Conservation (phyloP, 2,329 filamentous ascomycete species). For the Thielaviopsis punctulata region DNA sequence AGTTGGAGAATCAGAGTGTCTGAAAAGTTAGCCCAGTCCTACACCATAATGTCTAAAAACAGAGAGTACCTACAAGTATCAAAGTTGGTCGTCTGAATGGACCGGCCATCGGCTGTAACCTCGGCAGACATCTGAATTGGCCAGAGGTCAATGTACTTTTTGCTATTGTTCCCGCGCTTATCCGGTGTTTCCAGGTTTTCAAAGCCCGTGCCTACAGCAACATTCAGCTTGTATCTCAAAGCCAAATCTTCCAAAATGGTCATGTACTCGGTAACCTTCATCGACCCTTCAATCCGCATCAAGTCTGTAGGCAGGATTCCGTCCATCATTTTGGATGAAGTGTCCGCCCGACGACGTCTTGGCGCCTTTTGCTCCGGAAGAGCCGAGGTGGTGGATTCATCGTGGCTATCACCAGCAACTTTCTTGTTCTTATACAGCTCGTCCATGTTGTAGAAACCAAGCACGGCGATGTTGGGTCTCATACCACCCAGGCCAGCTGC, state of each 20-base stretch:
- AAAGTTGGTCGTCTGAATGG: slow-evolving; percentile 70
- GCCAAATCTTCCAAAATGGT: slow-evolving; percentile 71
- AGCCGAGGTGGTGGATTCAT: slow-evolving; percentile 18
- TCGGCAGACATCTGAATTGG: slow-evolving; percentile 89
- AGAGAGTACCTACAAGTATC: slow-evolving; percentile 52
- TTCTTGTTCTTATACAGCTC: slow-evolving; percentile 39
- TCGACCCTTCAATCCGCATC: slow-evolving; percentile 49
- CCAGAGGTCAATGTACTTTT: slow-evolving; percentile 77
- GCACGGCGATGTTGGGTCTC: slow-evolving; percentile 71
- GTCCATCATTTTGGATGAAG: slow-evolving; percentile 36
- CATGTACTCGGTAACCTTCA: slow-evolving; percentile 57
- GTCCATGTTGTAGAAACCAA: slow-evolving; percentile 66
- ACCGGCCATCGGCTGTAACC: slow-evolving; percentile 47
- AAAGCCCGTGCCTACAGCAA: slow-evolving; percentile 71
- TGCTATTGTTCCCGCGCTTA: slow-evolving; percentile 36
- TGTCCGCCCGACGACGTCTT: slow-evolving; percentile 32
- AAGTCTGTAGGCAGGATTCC: slow-evolving; percentile 50
- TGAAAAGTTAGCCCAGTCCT: slow-evolving; percentile 16
- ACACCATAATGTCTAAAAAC: not conserved
- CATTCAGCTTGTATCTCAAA: slow-evolving; percentile 62
- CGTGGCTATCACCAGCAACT: not conserved
- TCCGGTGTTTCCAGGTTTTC: slow-evolving; percentile 55
- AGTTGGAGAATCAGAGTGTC: slow-evolving; percentile 70
- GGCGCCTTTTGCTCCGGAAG: slow-evolving; percentile 15
- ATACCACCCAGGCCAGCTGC: slow-evolving; percentile 73